phyloP scores from a whole-genome alignment of 805 yeast species.

The Saccharomycopsis amapae region DNA sequence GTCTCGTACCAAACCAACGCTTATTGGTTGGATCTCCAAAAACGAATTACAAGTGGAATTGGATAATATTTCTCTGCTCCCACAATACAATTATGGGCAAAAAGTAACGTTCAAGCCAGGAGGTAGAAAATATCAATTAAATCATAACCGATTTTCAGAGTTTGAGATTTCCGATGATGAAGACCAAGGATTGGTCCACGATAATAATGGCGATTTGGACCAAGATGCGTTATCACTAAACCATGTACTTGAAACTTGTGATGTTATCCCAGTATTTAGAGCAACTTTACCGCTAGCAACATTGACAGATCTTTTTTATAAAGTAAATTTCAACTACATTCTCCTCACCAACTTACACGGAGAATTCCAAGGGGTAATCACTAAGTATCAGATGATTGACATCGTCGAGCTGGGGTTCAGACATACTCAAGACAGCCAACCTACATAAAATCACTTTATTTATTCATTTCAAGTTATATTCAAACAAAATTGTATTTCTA shows the following conservation, averaged over 20 bases:
- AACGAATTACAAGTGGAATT: constrained; percentile 32
- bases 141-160: not conserved
- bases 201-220: not conserved
- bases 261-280: constrained; percentile 13
- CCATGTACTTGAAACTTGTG: constrained; percentile 16
- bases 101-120: constrained; percentile 6
- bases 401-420: constrained; percentile 11
- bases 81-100: constrained; percentile 6
- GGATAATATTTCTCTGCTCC: constrained; percentile 10
- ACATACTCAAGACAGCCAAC: no score
- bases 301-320: constrained; percentile 27
- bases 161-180: constrained; percentile 7
- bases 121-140: not conserved
- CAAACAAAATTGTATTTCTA: no score
- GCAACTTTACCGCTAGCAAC: constrained; percentile 24
- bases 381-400: constrained; percentile 20
- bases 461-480: no score
- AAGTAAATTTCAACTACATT: constrained; percentile 27
- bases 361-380: constrained; percentile 22
- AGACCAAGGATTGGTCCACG: not conserved
- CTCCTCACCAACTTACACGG: constrained; percentile 21
- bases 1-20: constrained; percentile 28
- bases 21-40: constrained; percentile 39
- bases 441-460: no score
- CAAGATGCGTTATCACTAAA: constrained; percentile 3